Conservation (phyloP, 2,329 filamentous ascomycete species). For the Penicillium sp. region DNA sequence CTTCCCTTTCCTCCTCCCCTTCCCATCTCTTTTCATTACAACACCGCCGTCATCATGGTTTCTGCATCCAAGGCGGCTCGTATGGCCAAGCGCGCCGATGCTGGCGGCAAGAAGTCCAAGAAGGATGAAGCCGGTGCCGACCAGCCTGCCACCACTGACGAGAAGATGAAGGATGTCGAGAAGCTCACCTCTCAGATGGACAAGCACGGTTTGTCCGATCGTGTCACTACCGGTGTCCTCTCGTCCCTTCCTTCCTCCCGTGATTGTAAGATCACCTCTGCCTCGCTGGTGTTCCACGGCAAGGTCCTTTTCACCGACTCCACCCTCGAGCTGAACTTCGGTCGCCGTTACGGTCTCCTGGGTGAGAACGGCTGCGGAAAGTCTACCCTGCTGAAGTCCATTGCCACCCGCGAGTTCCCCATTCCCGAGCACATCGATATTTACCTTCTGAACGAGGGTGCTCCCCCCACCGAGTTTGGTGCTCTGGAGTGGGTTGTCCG, state of each 20-base stretch:
- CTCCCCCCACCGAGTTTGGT: constrained; percentile 78
- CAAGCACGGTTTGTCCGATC: constrained; percentile 90
- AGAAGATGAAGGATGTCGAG: constrained; percentile 75
- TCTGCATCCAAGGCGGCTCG: constrained; percentile 65
- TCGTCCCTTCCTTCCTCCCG: constrained; percentile 77
- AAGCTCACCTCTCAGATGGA: constrained; percentile 90
- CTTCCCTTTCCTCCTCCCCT: constrained; percentile 9
- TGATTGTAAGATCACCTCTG: constrained; percentile 95
- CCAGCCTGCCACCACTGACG: constrained; percentile 62
- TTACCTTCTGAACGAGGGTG: constrained; percentile 96
- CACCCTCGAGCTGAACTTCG: constrained; percentile 86
- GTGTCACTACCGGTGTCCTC: constrained; percentile 95
- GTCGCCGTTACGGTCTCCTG: constrained; percentile 85
- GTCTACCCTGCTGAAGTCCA: constrained; percentile 93
- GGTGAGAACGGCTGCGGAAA: constrained; percentile 99
- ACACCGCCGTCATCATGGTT: constrained; percentile 49
- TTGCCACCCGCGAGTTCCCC: constrained; percentile 87
- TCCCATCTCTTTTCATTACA: constrained; percentile 5
- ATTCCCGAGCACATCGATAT: constrained; percentile 96
- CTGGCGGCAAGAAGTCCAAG: constrained; percentile 56
- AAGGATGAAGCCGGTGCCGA: constrained; percentile 56
- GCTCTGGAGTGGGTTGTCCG: constrained; percentile 96
- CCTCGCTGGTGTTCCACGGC: constrained; percentile 94
- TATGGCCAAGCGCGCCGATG: constrained; percentile 59
- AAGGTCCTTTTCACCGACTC: constrained; percentile 92